Percentiles rank a stretch among this genome's conserved stretches.
Evolutionary conservation across 2,329 filamentous ascomycete genomes (phyloP).

Genomic region (Microsporum ferrugineum): DNA sequence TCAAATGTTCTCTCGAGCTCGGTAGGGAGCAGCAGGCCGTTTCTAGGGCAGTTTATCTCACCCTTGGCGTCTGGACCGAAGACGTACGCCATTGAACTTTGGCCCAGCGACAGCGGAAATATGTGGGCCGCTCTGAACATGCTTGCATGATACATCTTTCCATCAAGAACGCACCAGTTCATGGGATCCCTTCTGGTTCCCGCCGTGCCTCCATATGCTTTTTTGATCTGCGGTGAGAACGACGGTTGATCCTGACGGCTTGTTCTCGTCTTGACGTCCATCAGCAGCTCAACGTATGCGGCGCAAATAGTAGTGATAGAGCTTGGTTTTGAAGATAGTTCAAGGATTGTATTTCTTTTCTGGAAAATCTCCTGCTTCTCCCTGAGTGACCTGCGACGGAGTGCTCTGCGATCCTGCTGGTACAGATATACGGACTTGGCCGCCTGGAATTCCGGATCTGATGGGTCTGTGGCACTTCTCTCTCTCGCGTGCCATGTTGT

Average conservation of each 20-base stretch:
- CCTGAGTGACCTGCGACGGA: too few species aligned
- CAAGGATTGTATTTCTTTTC: neutral
- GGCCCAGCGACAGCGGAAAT: constrained; percentile 7
- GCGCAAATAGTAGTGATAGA: neutral
- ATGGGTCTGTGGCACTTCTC: too few species aligned
- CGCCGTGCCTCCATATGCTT: neutral
- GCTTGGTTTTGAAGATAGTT: neutral
- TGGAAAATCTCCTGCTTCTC: neutral
- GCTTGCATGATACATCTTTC: neutral
- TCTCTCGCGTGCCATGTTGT: too few species aligned
- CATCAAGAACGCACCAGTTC: neutral
- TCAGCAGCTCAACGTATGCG: neutral
- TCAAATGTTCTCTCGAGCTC: neutral
- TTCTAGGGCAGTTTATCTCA: constrained; percentile 7
- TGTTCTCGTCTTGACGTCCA: neutral
- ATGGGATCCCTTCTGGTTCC: neutral
- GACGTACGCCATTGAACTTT: constrained; percentile 5
- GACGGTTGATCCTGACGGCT: neutral
- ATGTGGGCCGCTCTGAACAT: constrained; percentile 4
- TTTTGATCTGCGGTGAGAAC: neutral
- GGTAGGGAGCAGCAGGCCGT: constrained; percentile 4
- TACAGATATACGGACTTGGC: too few species aligned
- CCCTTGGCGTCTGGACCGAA: constrained; percentile 5
- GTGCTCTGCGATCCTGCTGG: too few species aligned
- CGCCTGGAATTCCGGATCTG: too few species aligned